Percentiles rank a stretch among this genome's conserved stretches.
phyloP scores from a whole-genome alignment of 1,284 basidiomycete genomes.

The Microbotryum violaceum region DNA sequence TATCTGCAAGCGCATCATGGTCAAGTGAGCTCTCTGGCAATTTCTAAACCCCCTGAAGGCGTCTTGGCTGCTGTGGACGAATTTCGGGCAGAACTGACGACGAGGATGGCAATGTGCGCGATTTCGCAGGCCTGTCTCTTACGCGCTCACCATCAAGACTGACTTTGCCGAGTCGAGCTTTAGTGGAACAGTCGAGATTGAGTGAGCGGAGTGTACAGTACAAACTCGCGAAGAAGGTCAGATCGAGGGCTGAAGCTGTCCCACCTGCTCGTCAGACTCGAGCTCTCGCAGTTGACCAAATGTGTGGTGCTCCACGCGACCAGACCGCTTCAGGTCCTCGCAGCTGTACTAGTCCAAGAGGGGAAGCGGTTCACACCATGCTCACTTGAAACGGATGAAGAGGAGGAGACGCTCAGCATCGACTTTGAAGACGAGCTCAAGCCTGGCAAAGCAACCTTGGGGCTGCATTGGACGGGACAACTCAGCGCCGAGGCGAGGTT shows the following conservation, averaged over 20 bases:
- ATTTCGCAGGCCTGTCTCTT: constrained; percentile 57
- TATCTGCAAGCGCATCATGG: too few species aligned
- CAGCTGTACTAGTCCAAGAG: constrained; percentile 57
- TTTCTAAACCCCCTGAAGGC: too few species aligned
- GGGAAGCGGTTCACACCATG: constrained; percentile 32
- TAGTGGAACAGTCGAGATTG: constrained; percentile 67
- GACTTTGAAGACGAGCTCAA: constrained; percentile 56
- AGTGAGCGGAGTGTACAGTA: constrained; percentile 42
- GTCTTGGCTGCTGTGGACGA: too few species aligned
- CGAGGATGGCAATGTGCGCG: too few species aligned
- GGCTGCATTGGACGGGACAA: constrained; percentile 48
- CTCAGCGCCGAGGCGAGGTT: constrained; percentile 57
- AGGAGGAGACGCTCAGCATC: constrained; percentile 51
- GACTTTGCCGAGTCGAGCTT: constrained; percentile 69
- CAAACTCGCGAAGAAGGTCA: not conserved
- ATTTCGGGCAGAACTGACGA: too few species aligned
- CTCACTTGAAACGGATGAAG: constrained; percentile 20
- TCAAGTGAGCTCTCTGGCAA: too few species aligned
- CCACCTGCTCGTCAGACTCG: constrained; percentile 49
- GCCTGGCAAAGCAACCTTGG: constrained; percentile 47
- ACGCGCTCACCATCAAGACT: constrained; percentile 73
- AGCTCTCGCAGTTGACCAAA: constrained; percentile 58
- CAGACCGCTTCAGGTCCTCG: constrained; percentile 57
- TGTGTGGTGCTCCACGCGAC: constrained; percentile 54
- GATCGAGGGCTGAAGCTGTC: not conserved